Evolutionary conservation across 805 yeast species (phyloP), one percentile per base, ranked within the genome.

Genomic region (Tanozyma kutaoensis): DNA sequence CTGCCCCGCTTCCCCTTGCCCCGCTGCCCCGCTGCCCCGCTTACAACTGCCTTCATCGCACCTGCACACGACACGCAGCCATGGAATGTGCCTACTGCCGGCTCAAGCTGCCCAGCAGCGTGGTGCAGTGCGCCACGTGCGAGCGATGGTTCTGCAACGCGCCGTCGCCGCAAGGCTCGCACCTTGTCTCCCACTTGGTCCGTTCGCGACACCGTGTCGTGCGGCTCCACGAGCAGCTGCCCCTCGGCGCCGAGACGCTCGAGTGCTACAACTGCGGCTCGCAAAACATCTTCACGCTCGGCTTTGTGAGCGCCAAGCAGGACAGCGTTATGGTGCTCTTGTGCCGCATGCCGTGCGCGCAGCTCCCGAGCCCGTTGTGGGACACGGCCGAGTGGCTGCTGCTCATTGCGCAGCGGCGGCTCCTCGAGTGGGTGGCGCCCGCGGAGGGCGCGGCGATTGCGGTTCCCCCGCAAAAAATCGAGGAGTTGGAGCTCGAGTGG

Each of bases 251-350:
- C 28, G 76, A 86, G 5, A 65, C 73, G 2, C 55, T 86, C 31
- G 96, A 86, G 48, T 86, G 96, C 55, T 86, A 85, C 53, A 76
- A 75, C 43, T 86, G 96, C 57, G 95, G 95, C 17, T 70, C 68
- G 44, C 71, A 62, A 33, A 86, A 86, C 40, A 78, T 74, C 3
- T 86, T 86, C 39, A 61, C 76, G 15, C 56, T 86, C 21, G 96
- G 96, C 0, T 84, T 76, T 50, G 91, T 86, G 11, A 67, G 85
- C 15, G 95, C 95, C 4, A 81, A 80, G 43, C 69, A 75, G 32
- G 93, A 82, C 38, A 74, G 85, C 4, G 85, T 84, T 21, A 86
- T 86, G 32, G 94, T 86, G 4, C 66, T 85, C 23, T 51, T 86
- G 25, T 86, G 96, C 52, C 71, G 96, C 30, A 58, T 81, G 29